Evolutionary conservation across 257 asterid genomes (phyloP).

Genomic region (Leonotis leonurus): DNA sequence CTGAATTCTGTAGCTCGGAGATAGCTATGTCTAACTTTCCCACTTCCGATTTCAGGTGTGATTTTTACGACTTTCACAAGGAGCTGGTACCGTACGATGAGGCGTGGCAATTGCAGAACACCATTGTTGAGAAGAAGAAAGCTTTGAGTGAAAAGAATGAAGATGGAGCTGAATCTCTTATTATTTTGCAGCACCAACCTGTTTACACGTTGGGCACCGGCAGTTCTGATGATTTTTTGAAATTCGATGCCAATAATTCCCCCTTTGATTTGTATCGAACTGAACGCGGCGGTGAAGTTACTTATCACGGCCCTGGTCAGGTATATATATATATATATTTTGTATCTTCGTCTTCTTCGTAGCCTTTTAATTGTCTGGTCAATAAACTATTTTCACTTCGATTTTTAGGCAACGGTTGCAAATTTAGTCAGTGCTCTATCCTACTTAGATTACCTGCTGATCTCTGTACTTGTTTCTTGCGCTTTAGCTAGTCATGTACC

Average conservation of each 20-base stretch:
- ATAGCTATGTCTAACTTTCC: too few relatives aligned
- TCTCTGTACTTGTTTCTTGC: conserved; percentile 22
- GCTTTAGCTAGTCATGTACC: conserved; percentile 87
- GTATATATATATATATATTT: conserved; percentile 22
- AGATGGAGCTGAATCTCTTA: conserved; percentile 59
- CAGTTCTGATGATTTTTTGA: conserved; percentile 57
- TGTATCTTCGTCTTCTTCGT: not conserved
- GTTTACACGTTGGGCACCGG: conserved; percentile 88
- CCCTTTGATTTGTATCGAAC: conserved; percentile 69
- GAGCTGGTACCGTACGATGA: conserved; percentile 57
- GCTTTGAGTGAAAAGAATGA: conserved; percentile 26
- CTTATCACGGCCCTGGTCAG: conserved; percentile 99
- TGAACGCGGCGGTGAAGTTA: conserved; percentile 92
- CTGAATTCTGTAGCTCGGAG: too few relatives aligned
- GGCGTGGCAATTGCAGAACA: conserved; percentile 89
- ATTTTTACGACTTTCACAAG: conserved; percentile 31
- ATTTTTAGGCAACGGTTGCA: not conserved
- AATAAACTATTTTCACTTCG: too few relatives aligned
- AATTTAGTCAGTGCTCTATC: not conserved
- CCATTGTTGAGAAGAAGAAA: conserved; percentile 51
- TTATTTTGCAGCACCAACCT: conserved; percentile 75
- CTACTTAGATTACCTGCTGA: too few relatives aligned
- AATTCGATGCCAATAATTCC: conserved; percentile 48
- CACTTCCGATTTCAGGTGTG: conserved; percentile 19
- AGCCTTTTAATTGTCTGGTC: not conserved